phyloP scores from a whole-genome alignment of 2,329 filamentous ascomycete species.

The Clathrospora elynae region DNA sequence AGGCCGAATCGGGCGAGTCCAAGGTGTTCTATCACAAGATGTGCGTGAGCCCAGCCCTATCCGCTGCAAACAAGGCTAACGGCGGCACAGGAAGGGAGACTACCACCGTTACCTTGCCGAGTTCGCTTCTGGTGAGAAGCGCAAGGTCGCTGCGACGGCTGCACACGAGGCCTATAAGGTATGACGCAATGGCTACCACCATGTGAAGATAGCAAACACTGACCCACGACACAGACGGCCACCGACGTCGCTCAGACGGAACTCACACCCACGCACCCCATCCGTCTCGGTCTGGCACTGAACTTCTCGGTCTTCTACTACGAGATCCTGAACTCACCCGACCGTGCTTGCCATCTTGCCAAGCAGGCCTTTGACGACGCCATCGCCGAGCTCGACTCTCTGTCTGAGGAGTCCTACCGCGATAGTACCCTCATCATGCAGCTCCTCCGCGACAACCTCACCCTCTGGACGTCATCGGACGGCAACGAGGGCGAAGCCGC shows the following conservation, averaged over 20 bases:
- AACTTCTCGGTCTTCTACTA: slow-evolving; percentile 99
- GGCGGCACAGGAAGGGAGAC: slow-evolving; percentile 79
- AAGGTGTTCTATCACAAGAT: slow-evolving; percentile 99
- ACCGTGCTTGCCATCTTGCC: slow-evolving; percentile 95
- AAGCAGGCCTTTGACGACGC: slow-evolving; percentile 99
- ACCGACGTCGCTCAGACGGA: slow-evolving; percentile 98
- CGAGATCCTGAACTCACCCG: slow-evolving; percentile 97
- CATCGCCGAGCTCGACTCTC: slow-evolving; percentile 96
- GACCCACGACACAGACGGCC: slow-evolving; percentile 69
- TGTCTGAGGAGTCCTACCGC: slow-evolving; percentile 97
- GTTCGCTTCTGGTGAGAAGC: slow-evolving; percentile 91
- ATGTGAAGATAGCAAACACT: slow-evolving; percentile 20
- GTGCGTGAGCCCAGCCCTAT: slow-evolving; percentile 60
- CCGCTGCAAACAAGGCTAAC: slow-evolving; percentile 22
- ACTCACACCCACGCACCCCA: slow-evolving; percentile 95
- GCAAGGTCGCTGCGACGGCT: slow-evolving; percentile 83
- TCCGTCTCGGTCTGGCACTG: slow-evolving; percentile 93
- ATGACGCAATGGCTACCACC: slow-evolving; percentile 47
- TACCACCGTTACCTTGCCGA: slow-evolving; percentile 96
- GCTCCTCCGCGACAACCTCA: slow-evolving; percentile 96
- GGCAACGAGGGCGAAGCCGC: slow-evolving; percentile 76
- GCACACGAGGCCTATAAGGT: slow-evolving; percentile 98
- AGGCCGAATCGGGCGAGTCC: slow-evolving; percentile 94
- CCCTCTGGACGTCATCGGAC: slow-evolving; percentile 96
- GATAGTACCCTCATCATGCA: slow-evolving; percentile 99